Conservation (phyloP, 2,329 filamentous ascomycete genomes). For the Grosmannia clavigera region DNA sequence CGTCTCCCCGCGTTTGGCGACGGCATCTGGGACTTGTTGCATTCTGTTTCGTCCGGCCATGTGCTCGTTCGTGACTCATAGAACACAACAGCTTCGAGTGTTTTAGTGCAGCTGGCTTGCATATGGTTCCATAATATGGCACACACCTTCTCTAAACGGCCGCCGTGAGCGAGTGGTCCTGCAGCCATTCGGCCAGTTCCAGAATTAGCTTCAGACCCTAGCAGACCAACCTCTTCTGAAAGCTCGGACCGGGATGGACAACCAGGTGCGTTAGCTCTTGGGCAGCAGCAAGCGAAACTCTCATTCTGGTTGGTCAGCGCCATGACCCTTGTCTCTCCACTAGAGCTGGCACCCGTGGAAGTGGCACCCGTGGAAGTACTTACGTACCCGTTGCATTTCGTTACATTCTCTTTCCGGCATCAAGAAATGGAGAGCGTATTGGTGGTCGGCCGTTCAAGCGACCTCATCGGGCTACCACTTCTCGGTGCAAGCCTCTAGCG, state of each 20-base stretch:
- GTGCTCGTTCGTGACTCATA: neutral
- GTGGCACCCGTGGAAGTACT: neutral
- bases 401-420: neutral
- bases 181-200: slow-evolving; percentile 5
- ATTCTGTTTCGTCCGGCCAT: neutral
- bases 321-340: neutral
- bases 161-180: slow-evolving; percentile 10
- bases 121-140: neutral
- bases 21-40: neutral
- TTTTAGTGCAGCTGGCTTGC: neutral
- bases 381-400: neutral
- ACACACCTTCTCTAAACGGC: neutral
- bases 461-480: neutral
- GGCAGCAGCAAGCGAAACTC: neutral
- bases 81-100: neutral
- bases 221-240: neutral
- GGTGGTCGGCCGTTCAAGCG: neutral
- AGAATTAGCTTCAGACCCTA: slow-evolving; percentile 3
- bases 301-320: neutral
- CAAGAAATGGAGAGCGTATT: neutral
- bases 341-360: neutral
- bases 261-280: neutral
- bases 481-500: neutral
- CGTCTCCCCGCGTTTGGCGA: slow-evolving; percentile 1
- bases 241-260: neutral